phyloP scores from a whole-genome alignment of 164 flowering plant genomes.

The Nymphaea thermarum region DNA sequence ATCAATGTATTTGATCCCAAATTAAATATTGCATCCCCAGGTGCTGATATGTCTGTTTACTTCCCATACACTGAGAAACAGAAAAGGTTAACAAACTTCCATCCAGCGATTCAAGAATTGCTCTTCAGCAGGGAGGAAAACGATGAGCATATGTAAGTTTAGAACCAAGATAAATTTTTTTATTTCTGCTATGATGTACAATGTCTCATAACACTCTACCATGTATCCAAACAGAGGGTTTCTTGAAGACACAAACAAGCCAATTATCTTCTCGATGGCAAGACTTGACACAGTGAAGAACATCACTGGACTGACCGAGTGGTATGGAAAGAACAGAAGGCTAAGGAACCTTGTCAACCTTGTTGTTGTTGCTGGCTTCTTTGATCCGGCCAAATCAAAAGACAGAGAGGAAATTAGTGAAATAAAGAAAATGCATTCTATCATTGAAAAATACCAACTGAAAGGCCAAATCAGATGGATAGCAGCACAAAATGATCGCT shows the following conservation, averaged over 20 bases:
- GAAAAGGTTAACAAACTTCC: conserved; percentile 44
- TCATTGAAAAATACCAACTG: conserved; percentile 62
- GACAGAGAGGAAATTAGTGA: conserved; percentile 92
- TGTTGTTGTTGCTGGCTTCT: conserved; percentile 78
- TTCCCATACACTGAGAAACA: conserved; percentile 65
- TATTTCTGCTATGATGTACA: background rate
- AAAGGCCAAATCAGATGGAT: conserved; percentile 89
- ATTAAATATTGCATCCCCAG: conserved; percentile 93
- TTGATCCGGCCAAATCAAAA: conserved; percentile 73
- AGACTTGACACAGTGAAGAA: conserved; percentile 92
- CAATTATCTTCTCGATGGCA: conserved; percentile 97
- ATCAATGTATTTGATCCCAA: conserved; percentile 89
- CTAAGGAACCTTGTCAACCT: conserved; percentile 68
- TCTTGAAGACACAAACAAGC: conserved; percentile 67
- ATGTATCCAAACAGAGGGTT: conserved; percentile 50
- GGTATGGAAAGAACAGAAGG: conserved; percentile 79
- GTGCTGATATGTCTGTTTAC: conserved; percentile 88
- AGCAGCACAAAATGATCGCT: conserved; percentile 74
- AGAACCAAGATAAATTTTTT: background rate
- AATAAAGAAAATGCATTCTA: conserved; percentile 68
- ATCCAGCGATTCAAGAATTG: conserved; percentile 76
- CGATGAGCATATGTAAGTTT: conserved; percentile 69
- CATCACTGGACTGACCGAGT: conserved; percentile 69
- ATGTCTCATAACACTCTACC: background rate
- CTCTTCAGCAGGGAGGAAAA: conserved; percentile 59